Percentiles rank a stretch among this genome's conserved stretches.
phyloP scores from a whole-genome alignment of 2,329 filamentous ascomycete species.

The Tympanopsis confertula region DNA sequence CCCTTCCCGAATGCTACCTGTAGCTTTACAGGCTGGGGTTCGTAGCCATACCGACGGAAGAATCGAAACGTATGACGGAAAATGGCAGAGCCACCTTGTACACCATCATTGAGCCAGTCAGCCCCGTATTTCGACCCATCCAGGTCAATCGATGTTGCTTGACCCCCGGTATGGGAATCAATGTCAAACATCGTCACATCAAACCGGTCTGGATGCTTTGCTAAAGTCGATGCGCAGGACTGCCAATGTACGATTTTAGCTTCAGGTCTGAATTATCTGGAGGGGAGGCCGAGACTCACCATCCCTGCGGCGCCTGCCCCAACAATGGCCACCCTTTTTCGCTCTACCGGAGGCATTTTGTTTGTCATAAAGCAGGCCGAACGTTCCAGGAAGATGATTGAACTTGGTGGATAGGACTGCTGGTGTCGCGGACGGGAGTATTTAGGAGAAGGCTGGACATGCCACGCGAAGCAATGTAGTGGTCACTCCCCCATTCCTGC shows the following conservation, averaged over 20 bases:
- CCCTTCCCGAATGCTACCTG: conserved; percentile 54
- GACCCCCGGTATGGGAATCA: conserved; percentile 45
- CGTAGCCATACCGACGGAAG: conserved; percentile 43
- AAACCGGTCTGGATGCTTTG: conserved; percentile 54
- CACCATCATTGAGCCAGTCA: conserved; percentile 50
- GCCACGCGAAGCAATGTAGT: no score
- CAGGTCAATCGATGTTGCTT: conserved; percentile 46
- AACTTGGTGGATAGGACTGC: no score
- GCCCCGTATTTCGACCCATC: conserved; percentile 44
- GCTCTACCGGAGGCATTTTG: neutral
- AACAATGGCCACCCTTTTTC: conserved; percentile 43
- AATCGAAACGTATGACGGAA: conserved; percentile 59
- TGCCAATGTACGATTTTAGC: conserved; percentile 8
- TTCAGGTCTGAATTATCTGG: conserved; percentile 1
- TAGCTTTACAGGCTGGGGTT: conserved; percentile 44
- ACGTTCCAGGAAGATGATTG: no score
- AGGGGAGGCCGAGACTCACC: conserved; percentile 18
- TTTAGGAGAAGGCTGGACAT: no score
- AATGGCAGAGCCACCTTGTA: conserved; percentile 51
- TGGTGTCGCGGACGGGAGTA: no score
- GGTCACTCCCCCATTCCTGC: no score
- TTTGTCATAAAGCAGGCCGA: no score
- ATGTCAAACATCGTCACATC: conserved; percentile 51
- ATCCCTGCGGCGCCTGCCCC: conserved; percentile 53
- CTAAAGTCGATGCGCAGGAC: conserved; percentile 57